phyloP scores from a whole-genome alignment of 2,329 filamentous ascomycete genomes.

The Neopestalotiopsis sp. region DNA sequence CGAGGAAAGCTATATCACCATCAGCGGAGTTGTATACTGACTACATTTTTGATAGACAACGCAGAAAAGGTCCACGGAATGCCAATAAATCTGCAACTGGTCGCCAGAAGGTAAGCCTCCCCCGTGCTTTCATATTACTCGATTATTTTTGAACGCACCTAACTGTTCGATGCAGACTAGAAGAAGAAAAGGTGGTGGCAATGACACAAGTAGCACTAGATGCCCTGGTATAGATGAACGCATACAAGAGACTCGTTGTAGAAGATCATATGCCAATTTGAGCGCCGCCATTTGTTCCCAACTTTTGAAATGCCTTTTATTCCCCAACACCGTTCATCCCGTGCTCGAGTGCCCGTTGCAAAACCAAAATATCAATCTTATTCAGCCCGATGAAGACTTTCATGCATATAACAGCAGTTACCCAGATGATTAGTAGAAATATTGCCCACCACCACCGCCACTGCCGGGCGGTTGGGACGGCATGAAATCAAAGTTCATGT shows the following conservation, averaged over 20 bases:
- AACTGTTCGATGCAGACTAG: constrained; percentile 27
- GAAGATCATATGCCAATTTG: not conserved
- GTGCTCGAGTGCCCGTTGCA: not conserved
- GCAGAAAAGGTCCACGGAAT: constrained; percentile 44
- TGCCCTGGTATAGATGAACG: constrained; percentile 23
- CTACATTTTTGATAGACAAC: constrained; percentile 39
- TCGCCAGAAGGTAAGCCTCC: constrained; percentile 38
- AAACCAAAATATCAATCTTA: not conserved
- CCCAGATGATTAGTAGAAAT: constrained; percentile 59
- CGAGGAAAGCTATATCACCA: not conserved
- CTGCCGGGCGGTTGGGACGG: constrained; percentile 56
- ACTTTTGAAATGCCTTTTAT: not conserved
- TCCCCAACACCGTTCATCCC: constrained; percentile 3
- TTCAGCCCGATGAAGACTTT: not conserved
- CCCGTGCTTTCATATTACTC: not conserved
- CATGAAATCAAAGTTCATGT: constrained; percentile 66
- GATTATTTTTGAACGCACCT: not conserved
- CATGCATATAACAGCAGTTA: not conserved
- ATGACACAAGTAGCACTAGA: constrained; percentile 35
- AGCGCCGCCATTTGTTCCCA: not conserved
- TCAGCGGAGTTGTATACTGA: not conserved
- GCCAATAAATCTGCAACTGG: constrained; percentile 48
- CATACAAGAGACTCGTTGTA: not conserved
- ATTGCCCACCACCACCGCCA: constrained; percentile 47
- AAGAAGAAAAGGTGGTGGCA: constrained; percentile 38